Conservation (phyloP, 176 grass and related monocot species). For the Paspalum notatum region DNA sequence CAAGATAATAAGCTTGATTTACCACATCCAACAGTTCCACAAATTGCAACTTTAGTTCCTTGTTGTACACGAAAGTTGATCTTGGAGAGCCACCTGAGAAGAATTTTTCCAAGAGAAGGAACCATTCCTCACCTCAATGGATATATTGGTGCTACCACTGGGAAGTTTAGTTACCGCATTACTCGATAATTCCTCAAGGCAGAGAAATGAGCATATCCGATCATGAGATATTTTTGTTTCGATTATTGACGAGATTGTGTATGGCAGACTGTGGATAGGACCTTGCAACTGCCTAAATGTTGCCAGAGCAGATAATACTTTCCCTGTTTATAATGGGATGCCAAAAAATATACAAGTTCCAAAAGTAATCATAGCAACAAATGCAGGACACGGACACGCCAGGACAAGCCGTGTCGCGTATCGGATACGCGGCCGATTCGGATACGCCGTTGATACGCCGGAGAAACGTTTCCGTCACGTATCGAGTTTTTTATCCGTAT, state of each 20-base stretch:
- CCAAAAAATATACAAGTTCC: conserved; percentile 62
- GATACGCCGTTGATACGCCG: no score
- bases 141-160: conserved; percentile 47
- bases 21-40: conserved; percentile 77
- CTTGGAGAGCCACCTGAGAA: conserved; percentile 43
- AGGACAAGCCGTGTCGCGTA: no score
- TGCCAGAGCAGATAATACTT: conserved; percentile 71
- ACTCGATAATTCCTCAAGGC: conserved; percentile 57
- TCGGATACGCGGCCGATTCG: no score
- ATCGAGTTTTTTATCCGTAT: no score
- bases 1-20: conserved; percentile 83
- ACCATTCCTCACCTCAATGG: conserved; percentile 55
- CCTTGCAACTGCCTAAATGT: conserved; percentile 73
- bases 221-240: conserved; percentile 83
- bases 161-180: conserved; percentile 55
- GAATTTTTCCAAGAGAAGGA: conserved; percentile 67
- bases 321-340: conserved; percentile 70
- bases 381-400: no score
- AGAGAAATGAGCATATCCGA: conserved; percentile 61
- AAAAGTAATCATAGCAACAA: conserved; percentile 67
- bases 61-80: conserved; percentile 55
- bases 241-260: conserved; percentile 49
- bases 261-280: conserved; percentile 67
- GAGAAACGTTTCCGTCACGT: no score
- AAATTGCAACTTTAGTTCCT: conserved; percentile 65